Evolutionary conservation across 202 grass and related monocot genomes (phyloP), one percentile per base, ranked within the genome.

Genomic region (Carex sylvatica): DNA sequence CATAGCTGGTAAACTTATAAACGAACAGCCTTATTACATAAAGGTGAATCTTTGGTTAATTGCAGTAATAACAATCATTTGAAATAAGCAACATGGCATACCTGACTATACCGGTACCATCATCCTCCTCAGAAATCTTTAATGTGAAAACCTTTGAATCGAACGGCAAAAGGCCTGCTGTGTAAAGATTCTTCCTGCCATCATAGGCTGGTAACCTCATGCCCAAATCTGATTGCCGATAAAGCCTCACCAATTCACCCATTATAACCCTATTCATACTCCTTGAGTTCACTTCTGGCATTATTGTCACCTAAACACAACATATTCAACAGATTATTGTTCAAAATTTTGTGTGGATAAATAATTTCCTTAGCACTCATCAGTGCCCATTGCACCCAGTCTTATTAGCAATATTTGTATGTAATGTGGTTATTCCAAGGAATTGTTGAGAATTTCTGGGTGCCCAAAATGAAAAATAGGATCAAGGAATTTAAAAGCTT

Each of bases 101-200:
- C 67, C 91, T 91, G 20, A 90, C 35, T 9, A 89, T 74, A 54
- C 91, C 93, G 60, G 84, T 84, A 84, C 89, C 89, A 61, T 86
- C 75, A 82, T 92, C 91, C 6, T 97, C 90, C 31, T 97, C 91
- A 9, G 85, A 26, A 75, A 99, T 83, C 81, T 88, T 94, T 40
- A 99, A 90, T 23, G 87, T 81, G 87, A 99, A 99, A 87, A 92
- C 93, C 74, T 92, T 92, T 11, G 97, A 85, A 70, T 92, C 74
- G 62, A 99, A 99, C 2, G 97, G 97, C 18, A 99, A 77, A 0
- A 83, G 73, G 12, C 97, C 97, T 6, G 97, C 97, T 22, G 97
- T 99, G 74, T 97, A 99, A 86, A 99, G 97, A 61, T 88, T 97
- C 83, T 93, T 97, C 85, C 97, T 90, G 65, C 97, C 97, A 88